Base-by-base conservation (phyloP, 805 yeast species). In the Yamadazyma akitaensis region DNA sequence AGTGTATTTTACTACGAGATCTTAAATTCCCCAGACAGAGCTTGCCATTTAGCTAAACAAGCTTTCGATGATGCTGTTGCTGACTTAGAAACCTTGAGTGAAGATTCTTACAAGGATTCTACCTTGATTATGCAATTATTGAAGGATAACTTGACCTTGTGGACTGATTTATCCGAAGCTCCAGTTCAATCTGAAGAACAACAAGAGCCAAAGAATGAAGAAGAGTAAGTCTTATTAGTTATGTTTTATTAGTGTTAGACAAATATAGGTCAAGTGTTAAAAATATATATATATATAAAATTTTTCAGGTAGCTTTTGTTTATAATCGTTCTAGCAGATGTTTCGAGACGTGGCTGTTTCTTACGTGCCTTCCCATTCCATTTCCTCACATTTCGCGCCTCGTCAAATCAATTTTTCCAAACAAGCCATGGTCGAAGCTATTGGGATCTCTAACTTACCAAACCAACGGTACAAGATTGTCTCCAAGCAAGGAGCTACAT, bases 61-160 rank as follows among this genome's bases (percentile, higher is more conserved):
- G 98, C 99, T 34, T 92, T 94, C 61, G 99, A 92, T 72, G 98
- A 92, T 67, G 99, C 99, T 55, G 95, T 92, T 68, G 97, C 99
- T 55, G 98, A 94, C 76, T 82, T 92, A 69, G 99, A 92, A 75
- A 88, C 97, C 57, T 80, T 92, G 67, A 88, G 96, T 39, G 99
- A 92, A 76, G 99, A 92, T 77, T 87, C 96, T 58, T 92, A 94
- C 84, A 94, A 92, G 75, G 99, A 92, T 73, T 90, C 97, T 54
- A 94, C 98, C 59, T 83, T 94, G 70, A 94, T 94, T 68, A 94
- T 94, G 99, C 98, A 94, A 82, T 84, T 94, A 70, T 84, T 94
- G 70, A 87, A 97, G 78, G 98, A 94, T 76, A 92, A 92, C 82
- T 80, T 92, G 77, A 92, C 98, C 57, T 83, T 92, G 77, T 92